Evolutionary conservation across 2,329 filamentous ascomycete genomes (phyloP).

Genomic region (Alternaria longipes): DNA sequence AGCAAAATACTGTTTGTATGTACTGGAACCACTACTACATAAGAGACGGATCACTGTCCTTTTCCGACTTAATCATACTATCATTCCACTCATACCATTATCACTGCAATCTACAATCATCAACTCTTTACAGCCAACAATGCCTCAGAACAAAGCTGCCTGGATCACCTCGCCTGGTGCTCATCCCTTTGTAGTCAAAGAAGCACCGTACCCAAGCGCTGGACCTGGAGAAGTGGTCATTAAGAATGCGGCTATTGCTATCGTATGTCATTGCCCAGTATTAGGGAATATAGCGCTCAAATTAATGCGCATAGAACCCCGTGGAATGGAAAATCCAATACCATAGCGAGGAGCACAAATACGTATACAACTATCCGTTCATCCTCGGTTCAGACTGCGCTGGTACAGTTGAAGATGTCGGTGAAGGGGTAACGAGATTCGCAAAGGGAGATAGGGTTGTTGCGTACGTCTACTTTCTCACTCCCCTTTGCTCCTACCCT

Average conservation of each 20-base stretch:
- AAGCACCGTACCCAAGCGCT: not conserved
- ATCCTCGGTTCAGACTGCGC: not conserved
- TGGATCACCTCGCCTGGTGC: not conserved
- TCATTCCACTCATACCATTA: not conserved
- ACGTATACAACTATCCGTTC: not conserved
- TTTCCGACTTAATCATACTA: not conserved
- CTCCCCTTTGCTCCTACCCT: not conserved
- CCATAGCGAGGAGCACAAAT: not conserved
- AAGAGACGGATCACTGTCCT: not conserved
- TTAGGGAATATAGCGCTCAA: not conserved
- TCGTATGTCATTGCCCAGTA: not conserved
- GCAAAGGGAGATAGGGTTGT: not conserved
- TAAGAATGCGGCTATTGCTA: not conserved
- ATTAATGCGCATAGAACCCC: not conserved
- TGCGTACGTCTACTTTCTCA: not conserved
- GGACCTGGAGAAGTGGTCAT: not conserved
- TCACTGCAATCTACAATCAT: not conserved
- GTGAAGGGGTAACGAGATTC: not conserved
- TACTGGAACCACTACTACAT: not conserved
- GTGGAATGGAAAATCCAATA: not conserved
- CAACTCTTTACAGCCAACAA: not conserved
- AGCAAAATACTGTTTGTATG: not conserved
- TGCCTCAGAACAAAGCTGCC: not conserved
- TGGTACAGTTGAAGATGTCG: not conserved
- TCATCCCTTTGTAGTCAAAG: not conserved